Percentiles rank a stretch among this genome's conserved stretches.
phyloP scores from a whole-genome alignment of 2,329 filamentous ascomycete genomes.

The Aschersonia sp. region DNA sequence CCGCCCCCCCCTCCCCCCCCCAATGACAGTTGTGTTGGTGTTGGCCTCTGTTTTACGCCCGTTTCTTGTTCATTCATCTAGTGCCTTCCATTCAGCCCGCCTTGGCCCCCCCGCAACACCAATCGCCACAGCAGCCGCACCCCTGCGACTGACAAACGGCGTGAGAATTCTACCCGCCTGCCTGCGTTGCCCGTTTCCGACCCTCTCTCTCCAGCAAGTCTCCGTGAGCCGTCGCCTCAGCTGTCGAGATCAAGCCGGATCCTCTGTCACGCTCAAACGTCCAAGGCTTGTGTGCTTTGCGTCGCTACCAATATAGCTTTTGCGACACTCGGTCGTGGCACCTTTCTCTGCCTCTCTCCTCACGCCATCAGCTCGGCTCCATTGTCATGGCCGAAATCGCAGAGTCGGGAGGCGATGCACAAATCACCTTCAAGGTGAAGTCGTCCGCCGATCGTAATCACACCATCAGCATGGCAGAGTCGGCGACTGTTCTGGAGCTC shows the following conservation, averaged over 20 bases:
- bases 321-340: not conserved
- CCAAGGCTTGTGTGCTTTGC: no score
- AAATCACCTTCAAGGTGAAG: constrained; percentile 94
- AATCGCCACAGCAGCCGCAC: not conserved
- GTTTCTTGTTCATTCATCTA: no score
- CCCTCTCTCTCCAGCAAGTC: no score
- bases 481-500: constrained; percentile 67
- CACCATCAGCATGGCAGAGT: constrained; percentile 63
- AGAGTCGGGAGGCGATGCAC: constrained; percentile 48
- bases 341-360: not conserved
- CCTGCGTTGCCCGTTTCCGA: not conserved
- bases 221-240: no score
- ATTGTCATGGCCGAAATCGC: constrained; percentile 50
- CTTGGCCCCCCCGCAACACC: not conserved
- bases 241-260: no score
- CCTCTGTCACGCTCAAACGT: no score
- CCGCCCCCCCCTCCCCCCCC: no score
- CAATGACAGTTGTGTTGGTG: no score
- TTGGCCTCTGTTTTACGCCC: no score
- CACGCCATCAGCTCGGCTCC: not conserved
- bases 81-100: not conserved
- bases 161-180: not conserved
- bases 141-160: not conserved
- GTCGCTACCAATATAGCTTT: no score
- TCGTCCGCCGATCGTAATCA: constrained; percentile 84